Percentiles rank a stretch among this genome's conserved stretches.
Evolutionary conservation across 768 basidiomycete species (phyloP).

Genomic region (Lactarius quietus): DNA sequence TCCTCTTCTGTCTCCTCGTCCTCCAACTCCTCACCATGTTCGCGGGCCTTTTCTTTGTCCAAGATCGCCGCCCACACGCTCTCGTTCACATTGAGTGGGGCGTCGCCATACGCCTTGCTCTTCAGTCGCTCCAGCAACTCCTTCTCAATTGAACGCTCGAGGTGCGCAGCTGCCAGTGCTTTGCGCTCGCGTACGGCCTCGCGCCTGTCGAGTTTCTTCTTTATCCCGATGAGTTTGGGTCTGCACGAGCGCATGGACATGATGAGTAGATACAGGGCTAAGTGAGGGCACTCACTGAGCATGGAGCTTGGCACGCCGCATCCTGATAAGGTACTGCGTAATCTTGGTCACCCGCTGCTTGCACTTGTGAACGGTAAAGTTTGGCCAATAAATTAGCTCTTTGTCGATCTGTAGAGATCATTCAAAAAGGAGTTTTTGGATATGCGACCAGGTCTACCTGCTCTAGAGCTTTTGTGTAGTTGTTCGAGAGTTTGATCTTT

Average conservation of each 20-base stretch:
- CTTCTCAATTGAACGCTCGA: constrained; percentile 93
- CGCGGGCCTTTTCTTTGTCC: constrained; percentile 64
- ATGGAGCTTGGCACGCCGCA: constrained; percentile 84
- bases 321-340: constrained; percentile 98
- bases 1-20: constrained; percentile 39
- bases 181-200: constrained; percentile 93
- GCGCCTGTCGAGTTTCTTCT: constrained; percentile 94
- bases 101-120: constrained; percentile 96
- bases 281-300: constrained; percentile 60
- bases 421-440: background rate
- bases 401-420: constrained; percentile 69
- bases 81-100: constrained; percentile 97
- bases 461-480: constrained; percentile 92
- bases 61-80: constrained; percentile 91
- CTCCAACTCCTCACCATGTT: constrained; percentile 40
- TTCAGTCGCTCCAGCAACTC: constrained; percentile 95
- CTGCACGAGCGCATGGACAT: constrained; percentile 38
- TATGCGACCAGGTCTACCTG: constrained; percentile 53
- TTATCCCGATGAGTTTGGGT: constrained; percentile 89
- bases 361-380: constrained; percentile 96
- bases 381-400: constrained; percentile 97
- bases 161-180: constrained; percentile 90
- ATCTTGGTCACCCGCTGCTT: constrained; percentile 99
- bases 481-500: constrained; percentile 84
- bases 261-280: background rate